Evolutionary conservation across 2,329 filamentous ascomycete genomes (phyloP).

Genomic region (Penicillium sp.): DNA sequence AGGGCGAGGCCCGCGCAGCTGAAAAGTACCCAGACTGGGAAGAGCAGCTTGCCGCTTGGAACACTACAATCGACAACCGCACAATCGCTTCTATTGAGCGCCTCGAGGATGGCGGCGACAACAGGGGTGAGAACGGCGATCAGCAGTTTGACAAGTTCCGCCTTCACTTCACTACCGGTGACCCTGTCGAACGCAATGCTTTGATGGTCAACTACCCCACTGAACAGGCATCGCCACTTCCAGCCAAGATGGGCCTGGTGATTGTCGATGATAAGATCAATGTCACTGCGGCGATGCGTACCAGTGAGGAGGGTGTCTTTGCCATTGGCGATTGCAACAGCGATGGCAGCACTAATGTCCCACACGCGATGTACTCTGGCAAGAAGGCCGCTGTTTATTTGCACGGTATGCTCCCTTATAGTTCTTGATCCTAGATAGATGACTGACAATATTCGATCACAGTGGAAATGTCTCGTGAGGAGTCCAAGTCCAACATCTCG

Average conservation of each 20-base stretch:
- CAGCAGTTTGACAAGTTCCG: slow-evolving; percentile 49
- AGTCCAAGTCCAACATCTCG: slow-evolving; percentile 23
- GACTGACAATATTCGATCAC: not conserved
- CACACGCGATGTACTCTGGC: slow-evolving; percentile 52
- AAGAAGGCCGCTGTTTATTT: slow-evolving; percentile 51
- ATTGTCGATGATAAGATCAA: slow-evolving; percentile 41
- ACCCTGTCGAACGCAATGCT: slow-evolving; percentile 41
- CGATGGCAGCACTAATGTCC: slow-evolving; percentile 53
- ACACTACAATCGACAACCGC: slow-evolving; percentile 50
- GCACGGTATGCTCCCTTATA: slow-evolving; percentile 42
- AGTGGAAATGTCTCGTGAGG: slow-evolving; percentile 31
- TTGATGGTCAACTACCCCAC: slow-evolving; percentile 46
- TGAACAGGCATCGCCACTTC: slow-evolving; percentile 44
- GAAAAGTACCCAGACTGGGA: slow-evolving; percentile 42
- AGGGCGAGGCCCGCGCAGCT: slow-evolving; percentile 34
- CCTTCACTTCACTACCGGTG: slow-evolving; percentile 45
- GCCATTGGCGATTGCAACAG: slow-evolving; percentile 54
- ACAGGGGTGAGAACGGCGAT: slow-evolving; percentile 22
- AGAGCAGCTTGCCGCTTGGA: slow-evolving; percentile 43
- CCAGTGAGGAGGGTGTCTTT: slow-evolving; percentile 49
- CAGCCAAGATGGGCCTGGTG: slow-evolving; percentile 41
- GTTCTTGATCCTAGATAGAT: not conserved
- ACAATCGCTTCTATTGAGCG: slow-evolving; percentile 45
- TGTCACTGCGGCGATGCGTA: slow-evolving; percentile 40
- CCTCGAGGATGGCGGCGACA: slow-evolving; percentile 29